phyloP scores from a whole-genome alignment of 768 basidiomycete genomes.

The Pulveroboletus sp. region DNA sequence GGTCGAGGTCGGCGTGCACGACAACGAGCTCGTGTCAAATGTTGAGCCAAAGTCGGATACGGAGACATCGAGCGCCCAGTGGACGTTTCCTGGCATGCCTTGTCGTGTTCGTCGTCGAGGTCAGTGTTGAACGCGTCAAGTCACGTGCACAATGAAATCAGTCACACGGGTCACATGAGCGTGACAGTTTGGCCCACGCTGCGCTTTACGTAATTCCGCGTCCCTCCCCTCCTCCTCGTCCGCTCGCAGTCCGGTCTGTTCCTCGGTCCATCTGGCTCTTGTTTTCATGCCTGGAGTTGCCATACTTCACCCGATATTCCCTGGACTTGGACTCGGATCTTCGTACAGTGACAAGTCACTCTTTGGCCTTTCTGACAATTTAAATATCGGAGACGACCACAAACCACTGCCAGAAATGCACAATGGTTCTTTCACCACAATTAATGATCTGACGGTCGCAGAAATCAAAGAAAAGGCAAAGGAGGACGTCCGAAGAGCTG shows the following conservation, averaged over 20 bases:
- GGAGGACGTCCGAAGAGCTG: conserved; percentile 46
- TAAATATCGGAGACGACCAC: conserved; percentile 17
- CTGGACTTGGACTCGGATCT: conserved; percentile 31
- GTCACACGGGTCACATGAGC: conserved; percentile 12
- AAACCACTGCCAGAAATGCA: conserved; percentile 33
- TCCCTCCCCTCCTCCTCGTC: conserved; percentile 10
- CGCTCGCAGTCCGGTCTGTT: conserved; percentile 14
- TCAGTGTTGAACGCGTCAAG: conserved; percentile 25
- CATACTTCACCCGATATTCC: conserved; percentile 37
- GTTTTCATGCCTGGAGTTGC: conserved; percentile 42
- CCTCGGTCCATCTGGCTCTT: conserved; percentile 3
- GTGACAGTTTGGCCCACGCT: conserved; percentile 11
- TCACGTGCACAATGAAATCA: conserved; percentile 26
- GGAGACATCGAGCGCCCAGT: conserved; percentile 51
- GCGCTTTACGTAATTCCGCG: conserved; percentile 27
- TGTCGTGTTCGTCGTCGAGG: conserved; percentile 9
- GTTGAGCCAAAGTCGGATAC: conserved; percentile 42
- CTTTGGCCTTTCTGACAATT: conserved; percentile 12
- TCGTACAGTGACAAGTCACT: conserved; percentile 22
- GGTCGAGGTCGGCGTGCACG: conserved; percentile 52
- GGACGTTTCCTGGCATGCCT: conserved; percentile 46
- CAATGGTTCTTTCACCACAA: conserved; percentile 31
- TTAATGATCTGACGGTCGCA: conserved; percentile 36
- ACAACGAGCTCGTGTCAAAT: conserved; percentile 43
- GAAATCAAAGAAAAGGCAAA: conserved; percentile 50